These are phyloP conservation scores for Cystobasidium pallidum DNA, from an alignment of 1,284 basidiomycete species.

Conservation along the genomic window DNA sequence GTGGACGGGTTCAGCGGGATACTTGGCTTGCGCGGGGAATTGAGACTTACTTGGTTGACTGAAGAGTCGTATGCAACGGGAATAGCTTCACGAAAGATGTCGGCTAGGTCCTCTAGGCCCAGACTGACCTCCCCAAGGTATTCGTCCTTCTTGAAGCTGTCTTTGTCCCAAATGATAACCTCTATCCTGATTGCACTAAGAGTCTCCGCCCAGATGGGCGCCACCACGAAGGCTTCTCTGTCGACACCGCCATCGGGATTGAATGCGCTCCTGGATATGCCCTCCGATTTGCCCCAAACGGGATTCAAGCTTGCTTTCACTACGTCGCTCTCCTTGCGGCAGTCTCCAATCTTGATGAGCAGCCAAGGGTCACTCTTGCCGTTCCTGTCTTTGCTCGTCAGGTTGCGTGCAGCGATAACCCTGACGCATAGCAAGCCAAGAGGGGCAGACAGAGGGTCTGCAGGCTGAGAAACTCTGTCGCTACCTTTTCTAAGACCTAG, in stretches of 20 bases:
- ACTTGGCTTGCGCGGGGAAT: background rate
- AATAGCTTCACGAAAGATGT: slow-evolving; percentile 26
- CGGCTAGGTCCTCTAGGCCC: slow-evolving; percentile 78
- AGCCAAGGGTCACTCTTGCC: slow-evolving; percentile 57
- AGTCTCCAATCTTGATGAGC: slow-evolving; percentile 50
- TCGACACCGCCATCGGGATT: slow-evolving; percentile 55
- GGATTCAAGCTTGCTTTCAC: slow-evolving; percentile 65
- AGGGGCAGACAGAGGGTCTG: slow-evolving; percentile 31
- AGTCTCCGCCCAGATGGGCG: slow-evolving; percentile 65
- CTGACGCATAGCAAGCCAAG: slow-evolving; percentile 37
- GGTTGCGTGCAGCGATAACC: slow-evolving; percentile 41
- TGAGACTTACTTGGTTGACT: slow-evolving; percentile 63
- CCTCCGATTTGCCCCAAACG: slow-evolving; percentile 61
- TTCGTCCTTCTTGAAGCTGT: slow-evolving; percentile 65
- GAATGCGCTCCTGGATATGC: slow-evolving; percentile 50
- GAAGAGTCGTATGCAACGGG: slow-evolving; percentile 61
- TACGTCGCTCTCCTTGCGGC: slow-evolving; percentile 17
- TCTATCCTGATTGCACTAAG: slow-evolving; percentile 62
- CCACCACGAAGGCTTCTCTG: slow-evolving; percentile 81
- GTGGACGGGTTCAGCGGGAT: background rate
- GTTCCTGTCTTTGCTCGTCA: slow-evolving; percentile 59
- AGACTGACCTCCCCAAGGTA: slow-evolving; percentile 88
- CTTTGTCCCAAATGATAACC: slow-evolving; percentile 91
- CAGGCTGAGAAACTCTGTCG: slow-evolving; percentile 11
- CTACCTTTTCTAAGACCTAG: slow-evolving; percentile 33